Conservation (phyloP, 352 stramenopile genomes). For the Pythium guiyangense region DNA sequence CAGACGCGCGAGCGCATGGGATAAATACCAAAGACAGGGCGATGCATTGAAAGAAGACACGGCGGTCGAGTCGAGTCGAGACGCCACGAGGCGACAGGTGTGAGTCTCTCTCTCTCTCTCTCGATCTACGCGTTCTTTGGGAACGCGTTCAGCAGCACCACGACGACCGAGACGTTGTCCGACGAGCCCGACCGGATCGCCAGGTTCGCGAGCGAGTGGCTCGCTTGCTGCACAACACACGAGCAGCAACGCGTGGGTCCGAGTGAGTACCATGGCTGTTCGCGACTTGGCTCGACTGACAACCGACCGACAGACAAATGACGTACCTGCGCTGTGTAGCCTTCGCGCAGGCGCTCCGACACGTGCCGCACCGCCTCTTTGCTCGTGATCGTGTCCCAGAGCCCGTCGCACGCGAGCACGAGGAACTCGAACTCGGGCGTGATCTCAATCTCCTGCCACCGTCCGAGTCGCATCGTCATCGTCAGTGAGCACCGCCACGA, state of each 20-base stretch:
- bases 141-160: constrained; percentile 63
- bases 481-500: background rate
- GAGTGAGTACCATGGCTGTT: no score
- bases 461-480: constrained; percentile 1
- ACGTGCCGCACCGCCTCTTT: constrained; percentile 89
- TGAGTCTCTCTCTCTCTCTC: no score
- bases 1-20: no score
- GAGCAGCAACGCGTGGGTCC: no score
- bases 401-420: constrained; percentile 88
- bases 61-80: no score
- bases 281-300: background rate
- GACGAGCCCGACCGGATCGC: constrained; percentile 84
- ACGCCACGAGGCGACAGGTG: no score
- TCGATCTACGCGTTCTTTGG: constrained; percentile 8
- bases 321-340: constrained; percentile 56
- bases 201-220: constrained; percentile 79
- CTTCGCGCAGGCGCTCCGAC: constrained; percentile 57
- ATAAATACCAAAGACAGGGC: no score
- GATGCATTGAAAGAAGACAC: no score
- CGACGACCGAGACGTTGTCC: constrained; percentile 87
- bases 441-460: constrained; percentile 77
- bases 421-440: constrained; percentile 89
- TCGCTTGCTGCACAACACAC: constrained; percentile 59
- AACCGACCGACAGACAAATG: background rate
- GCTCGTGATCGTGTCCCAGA: constrained; percentile 92